Conservation (phyloP, 2,329 filamentous ascomycete species). For the Aspergillus puulaauensis region DNA sequence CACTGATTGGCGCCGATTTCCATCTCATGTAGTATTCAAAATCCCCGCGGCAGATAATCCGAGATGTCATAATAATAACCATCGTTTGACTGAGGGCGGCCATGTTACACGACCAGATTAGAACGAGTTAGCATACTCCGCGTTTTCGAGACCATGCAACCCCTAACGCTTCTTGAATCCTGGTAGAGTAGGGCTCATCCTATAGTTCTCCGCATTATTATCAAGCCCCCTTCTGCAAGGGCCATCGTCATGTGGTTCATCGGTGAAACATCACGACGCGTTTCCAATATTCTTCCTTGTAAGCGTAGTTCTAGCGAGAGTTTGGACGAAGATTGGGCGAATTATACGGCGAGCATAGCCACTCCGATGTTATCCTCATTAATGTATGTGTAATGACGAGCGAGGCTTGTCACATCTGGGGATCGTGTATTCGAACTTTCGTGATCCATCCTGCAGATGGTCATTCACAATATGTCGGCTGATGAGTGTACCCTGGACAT, state of each 20-base stretch:
- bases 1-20: background rate
- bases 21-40: background rate
- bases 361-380: no score
- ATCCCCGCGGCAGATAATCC: background rate
- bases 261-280: background rate
- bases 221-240: background rate
- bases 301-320: background rate
- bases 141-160: background rate
- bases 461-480: background rate
- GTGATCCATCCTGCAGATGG: background rate
- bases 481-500: background rate
- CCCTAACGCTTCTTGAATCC: background rate
- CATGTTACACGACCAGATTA: background rate
- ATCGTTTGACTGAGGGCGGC: no score
- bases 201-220: conserved; percentile 2
- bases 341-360: background rate
- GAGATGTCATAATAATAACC: background rate
- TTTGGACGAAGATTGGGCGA: conserved; percentile 1
- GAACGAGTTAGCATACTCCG: background rate
- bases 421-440: background rate
- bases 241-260: background rate
- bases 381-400: background rate
- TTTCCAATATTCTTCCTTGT: background rate
- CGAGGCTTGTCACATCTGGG: no score
- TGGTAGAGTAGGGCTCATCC: background rate